A percentile compares a stretch with the other conserved stretches of the same genome.
Conservation (phyloP, 805 yeast species). For the Saturnispora serradocipensis region DNA sequence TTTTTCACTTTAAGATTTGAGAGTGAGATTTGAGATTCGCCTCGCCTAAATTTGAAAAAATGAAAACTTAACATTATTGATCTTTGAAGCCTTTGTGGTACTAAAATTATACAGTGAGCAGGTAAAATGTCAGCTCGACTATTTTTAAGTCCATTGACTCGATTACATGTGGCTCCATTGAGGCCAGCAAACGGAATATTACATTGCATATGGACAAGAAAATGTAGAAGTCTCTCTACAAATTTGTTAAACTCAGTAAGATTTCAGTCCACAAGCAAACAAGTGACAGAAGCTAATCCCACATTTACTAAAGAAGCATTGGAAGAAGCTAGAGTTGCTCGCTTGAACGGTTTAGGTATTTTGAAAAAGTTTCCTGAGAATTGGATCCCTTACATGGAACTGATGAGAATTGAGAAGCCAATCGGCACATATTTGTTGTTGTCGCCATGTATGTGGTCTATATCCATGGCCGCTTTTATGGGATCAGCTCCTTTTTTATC, state of each 20-base stretch:
- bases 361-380: conserved; percentile 57
- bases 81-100: neutral
- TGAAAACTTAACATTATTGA: neutral
- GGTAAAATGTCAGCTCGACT: neutral
- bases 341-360: conserved; percentile 39
- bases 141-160: neutral
- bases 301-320: conserved; percentile 33
- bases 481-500: conserved; percentile 59
- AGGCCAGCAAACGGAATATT: neutral
- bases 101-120: neutral
- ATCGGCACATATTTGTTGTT: conserved; percentile 84
- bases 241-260: neutral
- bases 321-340: conserved; percentile 41
- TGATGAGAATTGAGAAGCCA: conserved; percentile 89
- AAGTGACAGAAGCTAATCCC: conserved; percentile 9
- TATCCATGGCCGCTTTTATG: conserved; percentile 77
- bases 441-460: conserved; percentile 88
- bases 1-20: neutral
- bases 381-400: conserved; percentile 83
- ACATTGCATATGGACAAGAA: neutral
- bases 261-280: neutral
- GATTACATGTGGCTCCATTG: neutral
- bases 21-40: neutral
- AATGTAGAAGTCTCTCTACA: neutral
- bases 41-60: neutral